Base-by-base conservation (phyloP, 176 grass and related monocot species). In the Alloteropsis semialata region DNA sequence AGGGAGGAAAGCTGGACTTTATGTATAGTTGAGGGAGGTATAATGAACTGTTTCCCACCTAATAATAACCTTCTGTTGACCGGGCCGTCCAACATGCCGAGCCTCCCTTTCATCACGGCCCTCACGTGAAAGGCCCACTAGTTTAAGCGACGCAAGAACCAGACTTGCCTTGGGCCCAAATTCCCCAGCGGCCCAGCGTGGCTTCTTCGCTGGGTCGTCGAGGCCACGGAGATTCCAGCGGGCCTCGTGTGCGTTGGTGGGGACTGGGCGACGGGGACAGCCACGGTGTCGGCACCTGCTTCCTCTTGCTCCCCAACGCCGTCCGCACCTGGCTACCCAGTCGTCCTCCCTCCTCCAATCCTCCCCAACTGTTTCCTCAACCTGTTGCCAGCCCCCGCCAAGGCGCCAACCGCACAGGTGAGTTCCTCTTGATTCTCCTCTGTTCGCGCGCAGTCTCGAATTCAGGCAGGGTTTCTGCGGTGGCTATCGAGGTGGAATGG, bases 321-420 rank as follows among this genome's bases (percentile, higher is more conserved):
- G 30, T 78, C 53, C 74, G 51, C 74, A 44, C 28, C 57, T 44
- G 64, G 59, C 80, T 78, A 21, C 43, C 38, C 63, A 77, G 32
- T 48, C 38, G 41, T 69, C 10, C 57, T 10, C 14, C 33, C 36
- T 25, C 36, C 30, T 55, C 2, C 1, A 6, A 1, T 10, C n/a
- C 44, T 32, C 1, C 28, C 75, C 50, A 38, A 41, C 72, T 59
- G 28, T 29, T 37, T 78, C 39, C 55, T 41, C 58, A 48, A 72
- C 72, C 59, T 22, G 38, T 72, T 56, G n/a, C 65, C 55, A 33
- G n/a, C 79, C 50, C 67, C 69, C 6, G 38, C 65, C 65, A 72
- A 49, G 69, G 43, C 39, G 27, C 89, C 79, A 78, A 69, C 68
- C 77, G 28, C 82, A 63, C 79, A 46, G 72, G 78, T 75, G 68